These are phyloP conservation scores for Leccinum boreale DNA, from an alignment of 768 basidiomycete genomes.

Conservation along the genomic window DNA sequence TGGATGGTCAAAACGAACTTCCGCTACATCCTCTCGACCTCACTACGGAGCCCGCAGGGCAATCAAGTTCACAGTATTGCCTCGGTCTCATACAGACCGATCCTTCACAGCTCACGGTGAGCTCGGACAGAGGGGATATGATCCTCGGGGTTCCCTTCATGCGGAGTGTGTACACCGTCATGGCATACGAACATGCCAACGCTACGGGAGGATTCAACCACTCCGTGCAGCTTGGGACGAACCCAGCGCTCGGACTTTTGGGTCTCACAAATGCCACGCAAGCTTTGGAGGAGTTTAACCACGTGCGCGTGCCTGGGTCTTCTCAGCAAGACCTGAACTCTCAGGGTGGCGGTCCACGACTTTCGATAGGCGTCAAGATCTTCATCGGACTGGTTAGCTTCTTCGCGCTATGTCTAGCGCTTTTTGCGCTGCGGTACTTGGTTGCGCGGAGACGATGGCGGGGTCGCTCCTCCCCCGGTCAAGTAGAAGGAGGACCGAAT, in stretches of 20 bases:
- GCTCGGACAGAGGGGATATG: conserved; percentile 55
- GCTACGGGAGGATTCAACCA: conserved; percentile 43
- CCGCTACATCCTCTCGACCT: conserved; percentile 76
- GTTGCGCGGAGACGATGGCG: conserved; percentile 39
- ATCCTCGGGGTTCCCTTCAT: conserved; percentile 79
- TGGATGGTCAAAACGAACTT: conserved; percentile 55
- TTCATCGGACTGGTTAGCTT: conserved; percentile 58
- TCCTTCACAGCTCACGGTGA: conserved; percentile 38
- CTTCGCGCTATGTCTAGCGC: conserved; percentile 48
- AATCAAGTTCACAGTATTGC: conserved; percentile 47
- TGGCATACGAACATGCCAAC: conserved; percentile 57
- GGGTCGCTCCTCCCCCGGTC: conserved; percentile 10
- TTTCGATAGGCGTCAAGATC: conserved; percentile 61
- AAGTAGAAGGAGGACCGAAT: conserved; percentile 12
- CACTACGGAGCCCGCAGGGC: conserved; percentile 44
- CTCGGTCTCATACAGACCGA: conserved; percentile 66
- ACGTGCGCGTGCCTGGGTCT: conserved; percentile 54
- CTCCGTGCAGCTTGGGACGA: conserved; percentile 15
- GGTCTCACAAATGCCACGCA: conserved; percentile 56
- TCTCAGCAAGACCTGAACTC: conserved; percentile 6
- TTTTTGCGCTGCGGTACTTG: conserved; percentile 57
- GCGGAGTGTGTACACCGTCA: conserved; percentile 72
- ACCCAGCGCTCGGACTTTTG: conserved; percentile 57
- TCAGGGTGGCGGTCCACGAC: conserved; percentile 32
- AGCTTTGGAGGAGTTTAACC: conserved; percentile 66